A percentile compares a stretch with the other conserved stretches of the same genome.
Evolutionary conservation across 306 rosid genomes (phyloP).

Genomic region (Dryas alaskensis): DNA sequence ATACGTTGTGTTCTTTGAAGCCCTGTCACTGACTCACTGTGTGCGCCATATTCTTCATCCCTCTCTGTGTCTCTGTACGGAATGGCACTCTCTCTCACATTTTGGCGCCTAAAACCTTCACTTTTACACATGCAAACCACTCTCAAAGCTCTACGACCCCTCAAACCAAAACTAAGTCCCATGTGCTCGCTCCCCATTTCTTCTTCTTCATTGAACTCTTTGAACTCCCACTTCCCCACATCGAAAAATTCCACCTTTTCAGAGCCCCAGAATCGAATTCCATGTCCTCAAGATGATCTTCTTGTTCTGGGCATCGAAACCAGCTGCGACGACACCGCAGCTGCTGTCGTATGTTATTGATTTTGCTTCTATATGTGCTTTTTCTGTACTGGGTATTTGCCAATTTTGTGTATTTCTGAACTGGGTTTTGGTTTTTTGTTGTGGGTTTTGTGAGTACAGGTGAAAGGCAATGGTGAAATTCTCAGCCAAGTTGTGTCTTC

Average conservation of each 20-base stretch:
- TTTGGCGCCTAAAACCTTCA: conserved; percentile 69
- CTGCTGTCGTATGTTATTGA: conserved; percentile 63
- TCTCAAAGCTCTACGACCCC: conserved; percentile 31
- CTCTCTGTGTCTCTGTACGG: conserved; percentile 9
- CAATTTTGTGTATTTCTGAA: background rate
- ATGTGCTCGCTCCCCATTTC: conserved; percentile 17
- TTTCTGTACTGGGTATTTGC: background rate
- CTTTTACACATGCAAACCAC: conserved; percentile 16
- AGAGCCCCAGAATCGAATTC: conserved; percentile 14
- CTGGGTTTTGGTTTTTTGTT: background rate
- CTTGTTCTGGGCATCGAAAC: conserved; percentile 90
- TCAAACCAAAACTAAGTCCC: conserved; percentile 19
- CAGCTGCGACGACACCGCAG: conserved; percentile 97
- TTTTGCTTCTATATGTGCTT: background rate
- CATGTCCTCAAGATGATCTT: conserved; percentile 34
- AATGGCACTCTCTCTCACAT: conserved; percentile 51
- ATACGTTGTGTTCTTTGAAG: no score
- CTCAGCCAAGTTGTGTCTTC: conserved; percentile 89
- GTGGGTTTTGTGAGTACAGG: conserved; percentile 40
- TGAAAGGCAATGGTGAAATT: conserved; percentile 79
- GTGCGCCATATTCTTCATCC: background rate
- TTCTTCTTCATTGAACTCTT: conserved; percentile 16
- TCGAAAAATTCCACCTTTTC: conserved; percentile 10
- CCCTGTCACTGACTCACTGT: background rate
- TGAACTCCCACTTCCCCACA: conserved; percentile 14